Percentiles rank a stretch among this genome's conserved stretches.
These are phyloP conservation scores for Echeveria elegans DNA, from an alignment of 164 flowering plant species.

Conservation along the genomic window DNA sequence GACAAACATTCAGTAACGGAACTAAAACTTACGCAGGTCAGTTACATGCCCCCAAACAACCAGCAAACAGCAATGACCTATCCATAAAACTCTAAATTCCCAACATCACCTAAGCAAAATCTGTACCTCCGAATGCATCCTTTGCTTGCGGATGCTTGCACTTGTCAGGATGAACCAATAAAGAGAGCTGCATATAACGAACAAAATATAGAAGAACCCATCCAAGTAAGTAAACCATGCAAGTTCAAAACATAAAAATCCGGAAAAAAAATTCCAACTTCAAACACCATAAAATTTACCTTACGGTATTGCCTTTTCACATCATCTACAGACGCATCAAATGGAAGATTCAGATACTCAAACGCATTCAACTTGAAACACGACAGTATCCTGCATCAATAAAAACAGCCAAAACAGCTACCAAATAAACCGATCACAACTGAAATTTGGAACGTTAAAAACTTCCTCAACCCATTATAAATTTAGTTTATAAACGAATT, in stretches of 20 bases:
- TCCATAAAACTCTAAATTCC: background rate
- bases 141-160: conserved; percentile 99
- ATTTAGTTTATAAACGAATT: too few relatives aligned
- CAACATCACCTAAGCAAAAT: background rate
- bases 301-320: conserved; percentile 84
- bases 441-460: too few relatives aligned
- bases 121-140: conserved; percentile 84
- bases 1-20: background rate
- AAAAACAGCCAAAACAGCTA: conserved; percentile 31
- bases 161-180: conserved; percentile 97
- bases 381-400: conserved; percentile 62
- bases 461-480: background rate
- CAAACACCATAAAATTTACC: conserved; percentile 30
- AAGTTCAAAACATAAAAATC: too few relatives aligned
- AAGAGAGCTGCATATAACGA: conserved; percentile 48
- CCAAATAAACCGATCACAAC: background rate
- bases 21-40: background rate
- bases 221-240: background rate
- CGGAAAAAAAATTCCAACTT: background rate
- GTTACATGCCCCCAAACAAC: background rate
- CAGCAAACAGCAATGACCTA: background rate
- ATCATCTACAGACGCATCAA: conserved; percentile 36
- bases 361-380: conserved; percentile 95
- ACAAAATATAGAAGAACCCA: conserved; percentile 8
- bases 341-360: conserved; percentile 78